Evolutionary conservation across 805 yeast species (phyloP).

Genomic region (Zygotorulaspora danielsina): DNA sequence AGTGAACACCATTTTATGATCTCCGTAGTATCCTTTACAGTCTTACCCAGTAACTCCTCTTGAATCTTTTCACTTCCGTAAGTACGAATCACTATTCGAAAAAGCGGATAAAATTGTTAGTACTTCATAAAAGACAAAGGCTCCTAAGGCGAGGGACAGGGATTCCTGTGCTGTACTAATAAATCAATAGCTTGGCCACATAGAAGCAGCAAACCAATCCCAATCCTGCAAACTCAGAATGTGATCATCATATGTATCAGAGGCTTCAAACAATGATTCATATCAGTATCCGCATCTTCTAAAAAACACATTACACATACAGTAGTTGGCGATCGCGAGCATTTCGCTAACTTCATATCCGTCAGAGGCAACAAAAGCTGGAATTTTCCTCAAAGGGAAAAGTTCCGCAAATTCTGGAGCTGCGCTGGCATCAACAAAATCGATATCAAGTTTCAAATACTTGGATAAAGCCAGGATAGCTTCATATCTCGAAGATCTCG

Average conservation of each 20-base stretch:
- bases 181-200: too few relatives aligned
- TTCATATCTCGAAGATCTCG: constrained; percentile 24
- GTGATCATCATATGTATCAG: too few relatives aligned
- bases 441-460: constrained; percentile 56
- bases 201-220: too few relatives aligned
- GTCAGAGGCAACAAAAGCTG: constrained; percentile 69
- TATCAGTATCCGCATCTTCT: not conserved
- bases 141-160: not conserved
- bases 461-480: constrained; percentile 48
- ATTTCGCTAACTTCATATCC: constrained; percentile 69
- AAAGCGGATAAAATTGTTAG: constrained; percentile 6
- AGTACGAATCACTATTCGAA: constrained; percentile 29
- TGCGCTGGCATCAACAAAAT: constrained; percentile 41
- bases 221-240: too few relatives aligned
- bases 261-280: too few relatives aligned
- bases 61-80: constrained; percentile 36
- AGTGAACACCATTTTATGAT: constrained; percentile 75
- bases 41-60: constrained; percentile 55
- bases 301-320: constrained; percentile 20
- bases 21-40: constrained; percentile 52
- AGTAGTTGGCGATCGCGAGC: constrained; percentile 57
- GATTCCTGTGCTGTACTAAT: too few relatives aligned
- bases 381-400: constrained; percentile 64
- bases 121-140: constrained; percentile 2
- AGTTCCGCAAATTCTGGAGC: constrained; percentile 36